These are phyloP conservation scores for Calonectria multiphialidica DNA, from an alignment of 2,329 filamentous ascomycete genomes.

Conservation along the genomic window DNA sequence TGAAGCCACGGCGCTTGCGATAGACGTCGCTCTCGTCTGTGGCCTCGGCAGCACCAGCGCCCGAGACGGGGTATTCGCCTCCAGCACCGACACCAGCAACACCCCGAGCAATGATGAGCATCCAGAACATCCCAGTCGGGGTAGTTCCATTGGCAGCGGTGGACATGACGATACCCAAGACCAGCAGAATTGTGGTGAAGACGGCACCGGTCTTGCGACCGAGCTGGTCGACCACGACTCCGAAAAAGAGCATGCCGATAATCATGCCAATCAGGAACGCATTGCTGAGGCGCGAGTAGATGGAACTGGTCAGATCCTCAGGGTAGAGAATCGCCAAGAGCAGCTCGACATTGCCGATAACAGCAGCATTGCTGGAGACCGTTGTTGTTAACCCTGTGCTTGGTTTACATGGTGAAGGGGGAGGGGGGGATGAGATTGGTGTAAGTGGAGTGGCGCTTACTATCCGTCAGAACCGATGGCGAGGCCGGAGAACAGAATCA, in stretches of 20 bases:
- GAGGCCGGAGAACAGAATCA: conserved; percentile 59
- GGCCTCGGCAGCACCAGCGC: conserved; percentile 62
- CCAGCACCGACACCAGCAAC: conserved; percentile 58
- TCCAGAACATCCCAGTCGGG: conserved; percentile 60
- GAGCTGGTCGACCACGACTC: conserved; percentile 61
- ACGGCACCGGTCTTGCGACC: conserved; percentile 63
- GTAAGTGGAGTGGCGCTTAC: conserved; percentile 37
- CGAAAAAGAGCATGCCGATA: conserved; percentile 67
- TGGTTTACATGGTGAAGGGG: not conserved
- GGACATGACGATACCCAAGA: conserved; percentile 59
- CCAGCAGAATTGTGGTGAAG: conserved; percentile 59
- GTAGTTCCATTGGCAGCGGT: conserved; percentile 57
- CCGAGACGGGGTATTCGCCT: conserved; percentile 65
- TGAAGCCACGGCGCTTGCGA: conserved; percentile 63
- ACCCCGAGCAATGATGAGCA: conserved; percentile 59
- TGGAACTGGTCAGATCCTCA: conserved; percentile 54
- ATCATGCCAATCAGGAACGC: conserved; percentile 68
- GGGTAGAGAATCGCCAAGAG: conserved; percentile 57
- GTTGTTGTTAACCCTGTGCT: not conserved
- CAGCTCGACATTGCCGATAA: conserved; percentile 59
- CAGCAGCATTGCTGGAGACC: conserved; percentile 52
- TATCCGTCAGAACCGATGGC: conserved; percentile 61
- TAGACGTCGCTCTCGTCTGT: conserved; percentile 61
- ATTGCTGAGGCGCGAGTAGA: conserved; percentile 66
- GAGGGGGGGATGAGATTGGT: not conserved